Conservation (phyloP, 805 yeast genomes). For the Wickerhamiella occidentalis region DNA sequence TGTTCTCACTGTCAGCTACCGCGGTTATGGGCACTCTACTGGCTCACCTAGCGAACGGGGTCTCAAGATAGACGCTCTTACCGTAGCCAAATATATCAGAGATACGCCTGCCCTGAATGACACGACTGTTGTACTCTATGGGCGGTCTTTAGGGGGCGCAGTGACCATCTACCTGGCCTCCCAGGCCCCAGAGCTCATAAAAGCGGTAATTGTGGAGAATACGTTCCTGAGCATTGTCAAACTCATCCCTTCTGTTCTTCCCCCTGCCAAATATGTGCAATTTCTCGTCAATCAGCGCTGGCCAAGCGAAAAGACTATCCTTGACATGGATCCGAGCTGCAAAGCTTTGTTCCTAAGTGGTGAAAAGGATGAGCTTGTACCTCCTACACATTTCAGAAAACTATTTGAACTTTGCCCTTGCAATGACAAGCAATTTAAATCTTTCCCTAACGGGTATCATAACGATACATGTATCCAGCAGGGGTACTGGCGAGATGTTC, state of each 20-base stretch:
- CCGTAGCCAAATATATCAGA: conserved; percentile 48
- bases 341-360: conserved; percentile 69
- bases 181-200: conserved; percentile 37
- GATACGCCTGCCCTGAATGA: conserved; percentile 41
- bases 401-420: conserved; percentile 44
- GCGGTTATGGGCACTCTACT: conserved; percentile 79
- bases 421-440: conserved; percentile 39
- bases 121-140: conserved; percentile 57
- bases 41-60: conserved; percentile 72
- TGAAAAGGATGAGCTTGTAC: conserved; percentile 75
- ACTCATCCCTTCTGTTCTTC: conserved; percentile 33
- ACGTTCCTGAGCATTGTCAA: conserved; percentile 69
- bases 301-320: conserved; percentile 59
- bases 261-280: conserved; percentile 27
- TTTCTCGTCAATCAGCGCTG: conserved; percentile 70
- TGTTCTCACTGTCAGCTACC: conserved; percentile 72
- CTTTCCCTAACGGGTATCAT: conserved; percentile 54
- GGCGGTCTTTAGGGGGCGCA: conserved; percentile 92
- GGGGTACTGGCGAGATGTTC: conserved; percentile 64
- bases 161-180: conserved; percentile 76
- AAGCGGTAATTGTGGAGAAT: conserved; percentile 70
- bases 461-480: conserved; percentile 71
- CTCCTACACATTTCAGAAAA: conserved; percentile 65
- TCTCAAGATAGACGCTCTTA: conserved; percentile 67
- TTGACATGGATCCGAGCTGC: conserved; percentile 37